phyloP scores from a whole-genome alignment of 192 early-diverging fungal species.

The Backusella mclennaniae region DNA sequence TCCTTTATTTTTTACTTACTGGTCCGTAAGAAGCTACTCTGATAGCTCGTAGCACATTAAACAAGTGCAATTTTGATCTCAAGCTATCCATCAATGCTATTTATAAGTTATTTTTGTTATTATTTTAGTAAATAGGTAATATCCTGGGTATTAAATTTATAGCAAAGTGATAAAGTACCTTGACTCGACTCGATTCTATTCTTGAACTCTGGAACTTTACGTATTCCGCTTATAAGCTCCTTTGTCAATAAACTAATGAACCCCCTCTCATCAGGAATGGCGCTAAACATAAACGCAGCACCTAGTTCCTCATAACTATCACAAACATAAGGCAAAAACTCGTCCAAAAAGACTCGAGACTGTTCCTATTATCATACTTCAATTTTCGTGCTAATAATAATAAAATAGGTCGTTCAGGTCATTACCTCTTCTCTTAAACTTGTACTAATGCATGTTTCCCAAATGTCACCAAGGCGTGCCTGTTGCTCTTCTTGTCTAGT shows the following conservation, averaged over 20 bases:
- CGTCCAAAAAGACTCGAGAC: conserved; percentile 13
- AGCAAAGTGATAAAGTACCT: conserved; percentile 17
- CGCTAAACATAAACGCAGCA: not conserved
- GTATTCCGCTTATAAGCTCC: conserved; percentile 33
- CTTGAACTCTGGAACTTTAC: conserved; percentile 30
- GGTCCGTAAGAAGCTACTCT: conserved; percentile 48
- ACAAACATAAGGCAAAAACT: conserved; percentile 32
- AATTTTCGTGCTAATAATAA: not conserved
- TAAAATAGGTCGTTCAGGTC: too few species aligned
- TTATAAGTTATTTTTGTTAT: not conserved
- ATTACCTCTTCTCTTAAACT: conserved; percentile 16
- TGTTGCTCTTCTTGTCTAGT: conserved; percentile 25
- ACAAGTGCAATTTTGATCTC: conserved; percentile 35
- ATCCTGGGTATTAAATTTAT: not conserved
- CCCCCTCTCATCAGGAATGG: conserved; percentile 23
- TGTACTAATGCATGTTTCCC: conserved; percentile 1
- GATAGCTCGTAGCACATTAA: conserved; percentile 41
- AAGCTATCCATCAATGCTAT: conserved; percentile 35
- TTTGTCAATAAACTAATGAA: conserved; percentile 35
- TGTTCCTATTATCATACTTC: conserved; percentile 25
- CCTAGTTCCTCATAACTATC: conserved; percentile 26
- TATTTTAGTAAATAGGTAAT: not conserved
- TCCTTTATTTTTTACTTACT: conserved; percentile 30
- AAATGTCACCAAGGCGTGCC: conserved; percentile 19
- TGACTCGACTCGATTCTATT: conserved; percentile 31